phyloP scores from a whole-genome alignment of 169 alveolate species.

The Babesia ovata region DNA sequence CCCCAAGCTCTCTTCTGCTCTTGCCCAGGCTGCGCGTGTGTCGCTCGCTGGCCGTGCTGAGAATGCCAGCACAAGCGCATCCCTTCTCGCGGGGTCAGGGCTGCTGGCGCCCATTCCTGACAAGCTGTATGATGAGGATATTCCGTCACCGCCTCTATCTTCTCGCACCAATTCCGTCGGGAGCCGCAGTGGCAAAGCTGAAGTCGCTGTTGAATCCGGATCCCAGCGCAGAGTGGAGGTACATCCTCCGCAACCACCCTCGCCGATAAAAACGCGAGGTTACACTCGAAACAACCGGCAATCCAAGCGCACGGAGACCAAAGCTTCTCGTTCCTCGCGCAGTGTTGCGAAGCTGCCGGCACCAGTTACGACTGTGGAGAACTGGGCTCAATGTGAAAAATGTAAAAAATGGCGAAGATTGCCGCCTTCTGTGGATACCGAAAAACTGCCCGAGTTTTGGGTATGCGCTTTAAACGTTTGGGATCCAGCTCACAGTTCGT shows the following conservation, averaged over 20 bases:
- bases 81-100: neutral
- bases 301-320: neutral
- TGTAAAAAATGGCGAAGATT: conserved; percentile 79
- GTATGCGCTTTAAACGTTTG: conserved; percentile 74
- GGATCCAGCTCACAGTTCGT: conserved; percentile 62
- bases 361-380: conserved; percentile 67
- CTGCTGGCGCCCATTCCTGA: conserved; percentile 10
- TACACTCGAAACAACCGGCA: neutral
- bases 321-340: neutral
- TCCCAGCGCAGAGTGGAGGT: neutral
- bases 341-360: neutral
- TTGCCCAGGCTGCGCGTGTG: neutral
- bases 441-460: conserved; percentile 76
- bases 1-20: neutral
- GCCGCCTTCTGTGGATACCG: conserved; percentile 68
- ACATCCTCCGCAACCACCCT: neutral
- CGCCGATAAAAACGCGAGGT: conserved; percentile 17
- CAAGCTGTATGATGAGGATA: neutral
- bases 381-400: conserved; percentile 80
- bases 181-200: neutral
- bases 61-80: neutral
- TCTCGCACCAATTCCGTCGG: neutral
- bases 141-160: neutral
- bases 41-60: neutral
- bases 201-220: neutral